Evolutionary conservation across 164 flowering plant genomes (phyloP).

Genomic region (Vitis rupestris): DNA sequence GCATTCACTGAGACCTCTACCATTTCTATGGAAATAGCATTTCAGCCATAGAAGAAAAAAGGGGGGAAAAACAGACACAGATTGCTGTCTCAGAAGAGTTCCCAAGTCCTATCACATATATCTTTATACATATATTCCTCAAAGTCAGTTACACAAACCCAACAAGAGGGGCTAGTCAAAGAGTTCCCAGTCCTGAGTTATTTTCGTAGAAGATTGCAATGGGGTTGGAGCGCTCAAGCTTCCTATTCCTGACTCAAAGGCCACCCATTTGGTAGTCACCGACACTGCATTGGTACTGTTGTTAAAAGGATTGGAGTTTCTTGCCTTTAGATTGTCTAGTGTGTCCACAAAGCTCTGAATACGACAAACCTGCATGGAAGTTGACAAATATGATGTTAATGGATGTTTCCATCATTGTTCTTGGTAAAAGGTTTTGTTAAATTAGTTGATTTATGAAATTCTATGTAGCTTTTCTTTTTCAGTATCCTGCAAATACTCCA

Average conservation of each 20-base stretch:
- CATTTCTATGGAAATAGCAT: not conserved
- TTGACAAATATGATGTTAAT: not conserved
- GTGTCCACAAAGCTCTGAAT: slow-evolving; percentile 37
- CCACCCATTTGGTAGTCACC: slow-evolving; percentile 34
- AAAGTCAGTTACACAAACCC: not conserved
- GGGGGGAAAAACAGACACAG: not conserved
- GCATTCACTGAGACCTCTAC: not conserved
- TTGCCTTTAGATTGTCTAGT: slow-evolving; percentile 36
- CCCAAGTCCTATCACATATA: not conserved
- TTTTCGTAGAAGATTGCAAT: slow-evolving; percentile 20
- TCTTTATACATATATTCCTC: not conserved
- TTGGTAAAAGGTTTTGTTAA: too few relatives aligned
- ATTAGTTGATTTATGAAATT: too few relatives aligned
- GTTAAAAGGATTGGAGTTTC: slow-evolving; percentile 24
- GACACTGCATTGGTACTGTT: slow-evolving; percentile 22
- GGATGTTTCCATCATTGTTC: not conserved
- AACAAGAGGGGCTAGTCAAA: slow-evolving; percentile 21
- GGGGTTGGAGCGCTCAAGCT: slow-evolving; percentile 27
- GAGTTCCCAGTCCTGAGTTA: slow-evolving; percentile 36
- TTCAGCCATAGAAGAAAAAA: too few relatives aligned
- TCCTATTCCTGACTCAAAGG: slow-evolving; percentile 34
- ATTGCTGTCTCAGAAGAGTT: not conserved
- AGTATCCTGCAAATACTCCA: too few relatives aligned
- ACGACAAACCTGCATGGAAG: slow-evolving; percentile 33
- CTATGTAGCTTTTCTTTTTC: too few relatives aligned